Evolutionary conservation across 257 asterid species (phyloP), one percentile per base, ranked within the genome.

Genomic region (Petunia axillaris): DNA sequence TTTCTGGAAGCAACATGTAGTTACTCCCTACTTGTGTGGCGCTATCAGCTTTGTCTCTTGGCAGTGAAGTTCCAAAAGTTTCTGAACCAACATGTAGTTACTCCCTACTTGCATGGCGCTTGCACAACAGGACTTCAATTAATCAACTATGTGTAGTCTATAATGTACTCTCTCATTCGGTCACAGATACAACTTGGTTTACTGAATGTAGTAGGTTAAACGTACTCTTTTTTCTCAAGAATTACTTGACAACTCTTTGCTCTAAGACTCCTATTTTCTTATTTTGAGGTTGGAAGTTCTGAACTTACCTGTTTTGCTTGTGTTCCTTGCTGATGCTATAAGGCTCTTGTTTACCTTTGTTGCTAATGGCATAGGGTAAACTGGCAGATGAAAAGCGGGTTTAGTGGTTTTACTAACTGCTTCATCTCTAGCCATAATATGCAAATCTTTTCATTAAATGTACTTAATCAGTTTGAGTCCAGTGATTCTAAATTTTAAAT

Each of bases 1-100:
- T 79, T 66, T 83, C 89, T 54, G 87, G 85, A 60, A 77, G 82
- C 67, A 73, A 53, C 66, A 48, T 85, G 81, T 88, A 75, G 83
- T 67, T 40, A 81, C 75, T 74, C 75, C 16, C 25, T 25, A 25
- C 25, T 25, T 25, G 25, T 0, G 0, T 25, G 25, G 25, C 25
- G 25, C 25, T 25, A 48, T 81, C 87, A 2, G 86, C 83, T 11
- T 55, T 83, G 38, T 82, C 85, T 39, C 41, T 81, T 52, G 85
- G 85, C 44, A 75, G 44, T 14, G 82, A 80, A 64, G 83, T 73
- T 68, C 85, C 60, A 39, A 86, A 88, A 50, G 81, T 79, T 66
- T 83, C 89, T 54, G 87, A 60, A 77, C 81, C 67, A 73, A 53
- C 66, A 48, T 85, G 81, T 86, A 75, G 83, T 67, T 40, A 81